Base-by-base conservation (phyloP, 2,329 filamentous ascomycete genomes). In the Knoxdaviesia proteae region DNA sequence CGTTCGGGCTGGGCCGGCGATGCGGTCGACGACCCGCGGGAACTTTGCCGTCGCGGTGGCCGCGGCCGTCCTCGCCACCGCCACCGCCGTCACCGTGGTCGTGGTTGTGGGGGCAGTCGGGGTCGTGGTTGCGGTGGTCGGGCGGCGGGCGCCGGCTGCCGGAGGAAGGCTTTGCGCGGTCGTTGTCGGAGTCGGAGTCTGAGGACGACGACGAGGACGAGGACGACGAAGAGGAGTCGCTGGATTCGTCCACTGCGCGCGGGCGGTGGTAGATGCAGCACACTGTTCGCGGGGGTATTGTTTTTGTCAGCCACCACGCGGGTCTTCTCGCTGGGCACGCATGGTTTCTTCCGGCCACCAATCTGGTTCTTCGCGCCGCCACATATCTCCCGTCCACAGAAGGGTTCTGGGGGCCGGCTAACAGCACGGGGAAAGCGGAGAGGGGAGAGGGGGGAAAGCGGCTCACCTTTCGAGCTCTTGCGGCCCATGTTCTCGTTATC, bases 181-280 rank as follows among this genome's bases (percentile, higher is more conserved):
- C 52, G 43, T 56, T 50, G 42, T 56, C 54, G 6, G 57, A 55
- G 45, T 58, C 55, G n/a, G 68, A 71, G 46, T 76, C 72, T 1
- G 68, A 71, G 33, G 68, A 65, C 6, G 64, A 65, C 6, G 60
- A 65, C 6, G 61, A 64, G 5, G 65, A 68, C 39, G 74, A 76
- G 29, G 67, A 69, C 9, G 66, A 70, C 0, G 66, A 73, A 3
- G 71, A 74, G 41, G 79, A 74, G 49, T 76, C 74, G 49, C 79
- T 86, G 33, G 82, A 90, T 58, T 96, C 88, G 56, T 81, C 84
- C 4, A 84, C 76, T 7, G 69, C 73, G 50, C 80, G 81, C 6
- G 84, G 78, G 47, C 81, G 81, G 63, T 94, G 88, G 62, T 94
- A 98, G 59, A 98, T 98, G 59, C 90, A 98, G 69, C 90, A 98